Evolutionary conservation across 257 asterid species (phyloP).

Genomic region (Salvia miltiorrhiza): DNA sequence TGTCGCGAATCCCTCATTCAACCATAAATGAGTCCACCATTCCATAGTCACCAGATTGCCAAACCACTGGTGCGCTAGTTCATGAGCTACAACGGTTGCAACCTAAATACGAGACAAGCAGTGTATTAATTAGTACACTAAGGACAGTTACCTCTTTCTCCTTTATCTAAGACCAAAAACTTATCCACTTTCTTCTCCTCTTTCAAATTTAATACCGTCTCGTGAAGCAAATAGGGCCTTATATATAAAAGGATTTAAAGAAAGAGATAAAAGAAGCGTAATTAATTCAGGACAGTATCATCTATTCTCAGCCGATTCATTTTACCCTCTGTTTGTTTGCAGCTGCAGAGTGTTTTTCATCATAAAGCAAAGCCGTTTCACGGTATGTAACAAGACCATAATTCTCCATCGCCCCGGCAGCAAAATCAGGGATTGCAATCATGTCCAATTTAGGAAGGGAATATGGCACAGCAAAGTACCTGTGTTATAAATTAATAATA

Average conservation of each 20-base stretch:
- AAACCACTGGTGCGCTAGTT: conserved; percentile 98
- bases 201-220: neutral
- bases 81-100: conserved; percentile 93
- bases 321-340: conserved; percentile 93
- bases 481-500: conserved; percentile 21
- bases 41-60: conserved; percentile 99
- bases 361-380: conserved; percentile 88
- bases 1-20: conserved; percentile 96
- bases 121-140: conserved; percentile 8
- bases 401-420: conserved; percentile 98
- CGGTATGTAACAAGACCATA: conserved; percentile 94
- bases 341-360: conserved; percentile 96
- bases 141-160: neutral
- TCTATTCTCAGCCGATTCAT: conserved; percentile 16
- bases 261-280: neutral
- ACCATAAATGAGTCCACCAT: conserved; percentile 99
- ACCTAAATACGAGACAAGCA: conserved; percentile 49
- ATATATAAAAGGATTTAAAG: neutral
- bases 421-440: conserved; percentile 98
- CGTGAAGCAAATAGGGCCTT: neutral
- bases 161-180: neutral
- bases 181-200: neutral
- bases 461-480: conserved; percentile 91
- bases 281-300: neutral
- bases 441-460: conserved; percentile 91